Base-by-base conservation (phyloP, 768 basidiomycete species). In the Piloderma croceum region DNA sequence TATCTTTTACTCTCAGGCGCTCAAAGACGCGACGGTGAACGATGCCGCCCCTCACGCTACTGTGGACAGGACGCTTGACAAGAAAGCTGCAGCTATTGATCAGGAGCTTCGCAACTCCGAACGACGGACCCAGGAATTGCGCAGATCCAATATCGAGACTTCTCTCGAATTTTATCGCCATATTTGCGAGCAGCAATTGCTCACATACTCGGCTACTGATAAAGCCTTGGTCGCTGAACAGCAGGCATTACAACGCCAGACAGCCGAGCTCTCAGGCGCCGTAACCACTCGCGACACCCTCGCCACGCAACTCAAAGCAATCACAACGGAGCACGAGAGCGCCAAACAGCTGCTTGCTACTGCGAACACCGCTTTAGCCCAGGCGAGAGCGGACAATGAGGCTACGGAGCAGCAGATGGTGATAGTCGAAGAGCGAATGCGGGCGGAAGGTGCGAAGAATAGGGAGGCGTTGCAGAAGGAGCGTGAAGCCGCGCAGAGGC, bases 401-500 rank as follows among this genome's bases (percentile, higher is more conserved):
- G n/a, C n/a, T n/a, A n/a, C n/a, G n/a, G n/a, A n/a, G n/a, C n/a
- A n/a, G n/a, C n/a, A n/a, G n/a, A n/a, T n/a, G n/a, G n/a, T n/a
- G n/a, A n/a, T n/a, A n/a, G n/a, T n/a, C 23, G 53, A 58, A 41
- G 39, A 62, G 1, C 57, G 59, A 20, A 42, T 61, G 3, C 42
- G 58, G 21, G 61, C 56, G 11, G 61, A 68, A 17, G 46, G 48
- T 2, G 60, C 58, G 6, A 59, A 58, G 34, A 54, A 68, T 41
- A 62, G 68, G 40, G 47, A 49, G 5, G 51, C 60, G 0, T 39
- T 76, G 46, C 65, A 68, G 42, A 73, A 68, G 42, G 76, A 79
- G 37, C 68, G 63, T 29, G 67, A 77, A 20, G 47, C 63, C 0
- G 53, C 65, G 7, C 70, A 76, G 43, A 66, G 73, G 18, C 58